phyloP scores from a whole-genome alignment of 2,329 filamentous ascomycete genomes.

The Microascus cirrosus region DNA sequence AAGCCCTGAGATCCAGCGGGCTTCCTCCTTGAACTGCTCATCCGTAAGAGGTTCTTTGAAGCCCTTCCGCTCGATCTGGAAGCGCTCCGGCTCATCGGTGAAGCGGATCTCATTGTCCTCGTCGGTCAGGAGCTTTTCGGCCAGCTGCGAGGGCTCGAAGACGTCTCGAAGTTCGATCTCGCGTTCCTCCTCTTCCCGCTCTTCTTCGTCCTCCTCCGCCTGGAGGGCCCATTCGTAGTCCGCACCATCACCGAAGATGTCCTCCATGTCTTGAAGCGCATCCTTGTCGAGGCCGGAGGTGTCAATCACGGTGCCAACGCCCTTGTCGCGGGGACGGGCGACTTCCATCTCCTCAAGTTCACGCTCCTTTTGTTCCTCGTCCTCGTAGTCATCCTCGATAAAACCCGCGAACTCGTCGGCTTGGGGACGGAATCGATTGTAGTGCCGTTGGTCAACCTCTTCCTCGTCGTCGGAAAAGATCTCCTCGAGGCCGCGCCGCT shows the following conservation, averaged over 20 bases:
- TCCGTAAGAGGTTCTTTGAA: slow-evolving; percentile 76
- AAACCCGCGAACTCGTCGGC: slow-evolving; percentile 87
- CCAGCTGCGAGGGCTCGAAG: slow-evolving; percentile 90
- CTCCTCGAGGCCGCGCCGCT: slow-evolving; percentile 68
- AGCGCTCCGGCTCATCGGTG: slow-evolving; percentile 84
- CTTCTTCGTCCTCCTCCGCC: slow-evolving; percentile 76
- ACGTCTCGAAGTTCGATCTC: slow-evolving; percentile 92
- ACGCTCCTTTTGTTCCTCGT: slow-evolving; percentile 65
- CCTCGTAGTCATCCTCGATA: slow-evolving; percentile 88
- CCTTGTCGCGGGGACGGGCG: slow-evolving; percentile 63
- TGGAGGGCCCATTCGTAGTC: slow-evolving; percentile 94
- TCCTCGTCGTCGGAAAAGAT: slow-evolving; percentile 97
- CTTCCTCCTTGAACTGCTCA: slow-evolving; percentile 83
- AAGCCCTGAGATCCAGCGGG: slow-evolving; percentile 80
- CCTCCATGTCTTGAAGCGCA: slow-evolving; percentile 89
- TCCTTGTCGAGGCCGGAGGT: slow-evolving; percentile 82
- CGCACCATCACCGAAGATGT: slow-evolving; percentile 88
- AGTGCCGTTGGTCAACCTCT: slow-evolving; percentile 41
- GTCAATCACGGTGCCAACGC: slow-evolving; percentile 61
- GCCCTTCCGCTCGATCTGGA: slow-evolving; percentile 80
- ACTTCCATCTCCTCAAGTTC: slow-evolving; percentile 83
- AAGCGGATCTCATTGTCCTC: slow-evolving; percentile 86
- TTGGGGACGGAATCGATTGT: slow-evolving; percentile 43
- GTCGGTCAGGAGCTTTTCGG: slow-evolving; percentile 89
- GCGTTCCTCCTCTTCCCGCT: slow-evolving; percentile 67